Conservation (phyloP, 495 filamentous ascomycete species). For the Tuber aestivum region DNA sequence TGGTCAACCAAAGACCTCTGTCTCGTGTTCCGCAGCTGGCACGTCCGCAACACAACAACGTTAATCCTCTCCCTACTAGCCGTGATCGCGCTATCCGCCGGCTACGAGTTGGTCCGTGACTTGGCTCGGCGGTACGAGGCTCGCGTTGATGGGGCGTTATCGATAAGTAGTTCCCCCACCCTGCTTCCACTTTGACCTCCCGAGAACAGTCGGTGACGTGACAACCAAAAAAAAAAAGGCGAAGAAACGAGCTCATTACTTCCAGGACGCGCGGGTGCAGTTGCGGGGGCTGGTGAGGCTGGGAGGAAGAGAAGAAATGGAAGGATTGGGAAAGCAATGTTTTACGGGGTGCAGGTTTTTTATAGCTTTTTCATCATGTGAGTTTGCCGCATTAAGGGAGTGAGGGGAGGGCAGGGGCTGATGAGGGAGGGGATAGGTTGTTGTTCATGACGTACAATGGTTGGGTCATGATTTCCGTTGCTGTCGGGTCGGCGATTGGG, state of each 20-base stretch:
- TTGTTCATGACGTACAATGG: constrained; percentile 99
- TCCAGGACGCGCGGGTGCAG: constrained; percentile 53
- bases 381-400: constrained; percentile 43
- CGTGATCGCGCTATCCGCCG: constrained; percentile 73
- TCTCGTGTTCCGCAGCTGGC: constrained; percentile 92
- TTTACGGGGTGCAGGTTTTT: constrained; percentile 93
- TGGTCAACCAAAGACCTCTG: constrained; percentile 89
- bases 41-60: constrained; percentile 61
- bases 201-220: constrained; percentile 1
- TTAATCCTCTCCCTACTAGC: constrained; percentile 75
- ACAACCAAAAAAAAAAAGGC: constrained; percentile 16
- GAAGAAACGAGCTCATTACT: constrained; percentile 65
- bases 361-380: constrained; percentile 99
- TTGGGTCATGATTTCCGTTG: constrained; percentile 88
- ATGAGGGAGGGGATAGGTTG: constrained; percentile 55
- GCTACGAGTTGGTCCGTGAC: constrained; percentile 83
- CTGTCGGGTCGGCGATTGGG: constrained; percentile 79
- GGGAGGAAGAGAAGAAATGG: constrained; percentile 50
- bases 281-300: not conserved
- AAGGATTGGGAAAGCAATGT: constrained; percentile 67
- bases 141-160: constrained; percentile 49
- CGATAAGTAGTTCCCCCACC: constrained; percentile 52
- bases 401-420: not conserved
- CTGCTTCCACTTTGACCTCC: not conserved
- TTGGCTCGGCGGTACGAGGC: constrained; percentile 68